Conservation (phyloP, 2,329 filamentous ascomycete species). For the Diatrype stigma region DNA sequence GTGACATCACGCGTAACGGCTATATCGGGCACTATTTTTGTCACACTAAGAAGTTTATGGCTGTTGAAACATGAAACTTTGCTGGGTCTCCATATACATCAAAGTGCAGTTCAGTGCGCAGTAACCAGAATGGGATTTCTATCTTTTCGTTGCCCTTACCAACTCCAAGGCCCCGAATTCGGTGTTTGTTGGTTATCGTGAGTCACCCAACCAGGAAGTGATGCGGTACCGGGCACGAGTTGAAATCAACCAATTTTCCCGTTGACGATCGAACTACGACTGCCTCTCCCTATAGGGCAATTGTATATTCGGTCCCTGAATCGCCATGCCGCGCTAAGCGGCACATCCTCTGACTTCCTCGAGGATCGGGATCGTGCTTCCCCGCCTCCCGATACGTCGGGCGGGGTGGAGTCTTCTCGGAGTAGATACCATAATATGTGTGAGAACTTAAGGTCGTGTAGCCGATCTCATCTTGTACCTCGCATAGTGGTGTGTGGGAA, state of each 20-base stretch:
- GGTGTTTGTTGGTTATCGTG: constrained; percentile 15
- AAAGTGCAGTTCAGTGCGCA: too few relatives aligned
- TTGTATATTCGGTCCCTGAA: constrained; percentile 16
- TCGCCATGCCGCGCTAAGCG: constrained; percentile 18
- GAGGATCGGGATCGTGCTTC: constrained; percentile 16
- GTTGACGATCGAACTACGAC: constrained; percentile 2
- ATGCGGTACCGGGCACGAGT: neutral
- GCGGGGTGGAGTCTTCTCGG: constrained; percentile 17
- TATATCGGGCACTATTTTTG: constrained; percentile 13
- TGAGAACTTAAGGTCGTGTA: constrained; percentile 15
- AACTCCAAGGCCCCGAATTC: constrained; percentile 9
- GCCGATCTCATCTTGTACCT: constrained; percentile 18
- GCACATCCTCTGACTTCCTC: constrained; percentile 21
- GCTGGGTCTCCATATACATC: neutral
- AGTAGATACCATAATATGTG: constrained; percentile 16
- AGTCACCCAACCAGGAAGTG: constrained; percentile 9
- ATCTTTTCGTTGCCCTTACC: neutral
- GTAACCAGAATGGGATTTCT: neutral
- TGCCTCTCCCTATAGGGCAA: constrained; percentile 16
- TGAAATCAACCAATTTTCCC: neutral
- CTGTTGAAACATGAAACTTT: neutral
- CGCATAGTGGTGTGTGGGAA: constrained; percentile 17
- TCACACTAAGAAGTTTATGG: constrained; percentile 8
- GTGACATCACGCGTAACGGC: constrained; percentile 20
- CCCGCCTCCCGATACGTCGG: constrained; percentile 23